Evolutionary conservation across 352 stramenopile genomes (phyloP).

Genomic region (Aphanomyces cochlioides): DNA sequence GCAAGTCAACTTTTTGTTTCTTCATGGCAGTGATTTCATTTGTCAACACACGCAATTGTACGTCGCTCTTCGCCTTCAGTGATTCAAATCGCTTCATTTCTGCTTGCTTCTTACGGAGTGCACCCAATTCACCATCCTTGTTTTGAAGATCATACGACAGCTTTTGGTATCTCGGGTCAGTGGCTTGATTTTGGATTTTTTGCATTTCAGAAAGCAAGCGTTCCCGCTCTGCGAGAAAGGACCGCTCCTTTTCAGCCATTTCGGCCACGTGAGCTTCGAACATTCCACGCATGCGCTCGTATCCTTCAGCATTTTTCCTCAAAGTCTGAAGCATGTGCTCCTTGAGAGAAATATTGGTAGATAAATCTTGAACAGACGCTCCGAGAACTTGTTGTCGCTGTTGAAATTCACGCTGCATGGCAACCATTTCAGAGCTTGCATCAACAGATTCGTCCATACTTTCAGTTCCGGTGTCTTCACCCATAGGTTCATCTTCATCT

Average conservation of each 20-base stretch:
- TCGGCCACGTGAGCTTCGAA: conserved; percentile 81
- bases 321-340: conserved; percentile 81
- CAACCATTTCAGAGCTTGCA: conserved; percentile 53
- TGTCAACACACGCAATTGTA: conserved; percentile 71
- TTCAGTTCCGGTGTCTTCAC: conserved; percentile 12
- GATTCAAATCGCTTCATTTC: conserved; percentile 79
- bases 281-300: conserved; percentile 74
- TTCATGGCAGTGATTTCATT: conserved; percentile 86
- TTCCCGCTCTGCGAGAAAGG: conserved; percentile 51
- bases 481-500: conserved; percentile 13
- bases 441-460: not conserved
- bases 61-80: conserved; percentile 86
- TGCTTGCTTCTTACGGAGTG: conserved; percentile 73
- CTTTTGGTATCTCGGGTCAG: conserved; percentile 40
- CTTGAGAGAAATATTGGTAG: conserved; percentile 82
- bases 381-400: conserved; percentile 71
- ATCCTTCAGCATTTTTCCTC: conserved; percentile 72
- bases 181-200: conserved; percentile 37
- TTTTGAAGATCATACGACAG: conserved; percentile 68
- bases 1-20: conserved; percentile 82
- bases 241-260: conserved; percentile 71
- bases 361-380: conserved; percentile 72
- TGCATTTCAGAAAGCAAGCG: conserved; percentile 42
- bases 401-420: conserved; percentile 76
- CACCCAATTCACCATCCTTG: conserved; percentile 70